Evolutionary conservation across 179 eudicot genomes (phyloP).

Genomic region (Silene noctiflora): DNA sequence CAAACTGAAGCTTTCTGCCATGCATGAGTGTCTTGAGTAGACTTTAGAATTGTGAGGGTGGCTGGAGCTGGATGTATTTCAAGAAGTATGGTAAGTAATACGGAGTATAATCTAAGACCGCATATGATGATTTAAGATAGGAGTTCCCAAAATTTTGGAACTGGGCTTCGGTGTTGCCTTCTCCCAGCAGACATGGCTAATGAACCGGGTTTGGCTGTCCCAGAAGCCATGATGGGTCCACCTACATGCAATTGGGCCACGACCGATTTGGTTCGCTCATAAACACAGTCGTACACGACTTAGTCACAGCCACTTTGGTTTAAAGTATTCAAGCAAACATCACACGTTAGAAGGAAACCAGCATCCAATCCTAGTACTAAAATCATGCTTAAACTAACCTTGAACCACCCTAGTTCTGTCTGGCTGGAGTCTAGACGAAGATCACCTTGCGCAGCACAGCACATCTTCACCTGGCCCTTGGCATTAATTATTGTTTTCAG

Average conservation of each 20-base stretch:
- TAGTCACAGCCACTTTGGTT: no score
- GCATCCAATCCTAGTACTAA: background rate
- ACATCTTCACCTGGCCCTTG: no score
- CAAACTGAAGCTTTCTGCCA: background rate
- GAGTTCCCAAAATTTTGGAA: background rate
- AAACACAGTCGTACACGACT: no score
- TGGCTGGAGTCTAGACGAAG: no score
- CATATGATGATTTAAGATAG: background rate
- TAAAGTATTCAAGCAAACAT: background rate
- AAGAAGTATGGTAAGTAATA: background rate
- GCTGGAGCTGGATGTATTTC: no score
- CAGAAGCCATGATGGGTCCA: background rate
- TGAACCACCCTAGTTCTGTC: no score
- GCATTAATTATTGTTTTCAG: no score
- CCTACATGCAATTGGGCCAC: no score
- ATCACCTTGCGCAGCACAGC: no score
- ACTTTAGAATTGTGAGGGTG: background rate
- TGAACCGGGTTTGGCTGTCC: background rate
- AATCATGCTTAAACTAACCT: no score
- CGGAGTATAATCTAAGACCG: background rate
- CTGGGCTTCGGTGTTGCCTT: background rate
- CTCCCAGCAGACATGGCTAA: background rate
- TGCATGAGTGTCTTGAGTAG: background rate
- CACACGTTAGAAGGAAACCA: background rate
- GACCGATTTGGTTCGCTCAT: no score